These are phyloP conservation scores for Scutellaria barbata DNA, from an alignment of 257 asterid genomes.

Conservation along the genomic window DNA sequence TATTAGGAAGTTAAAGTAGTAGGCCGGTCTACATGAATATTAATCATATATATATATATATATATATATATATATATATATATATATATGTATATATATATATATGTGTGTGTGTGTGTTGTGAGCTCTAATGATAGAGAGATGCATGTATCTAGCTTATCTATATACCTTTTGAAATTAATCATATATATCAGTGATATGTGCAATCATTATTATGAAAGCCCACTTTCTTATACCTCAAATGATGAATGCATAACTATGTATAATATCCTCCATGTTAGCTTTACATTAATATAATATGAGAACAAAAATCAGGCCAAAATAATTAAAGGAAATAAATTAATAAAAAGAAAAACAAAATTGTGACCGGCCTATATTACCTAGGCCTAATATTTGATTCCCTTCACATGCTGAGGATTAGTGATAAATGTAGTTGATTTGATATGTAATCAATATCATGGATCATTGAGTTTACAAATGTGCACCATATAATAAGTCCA, in stretches of 20 bases:
- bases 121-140: background rate
- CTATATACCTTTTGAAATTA: constrained; percentile 8
- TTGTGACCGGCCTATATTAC: constrained; percentile 15
- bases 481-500: too few species aligned
- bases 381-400: constrained; percentile 18
- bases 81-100: too few species aligned
- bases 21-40: too few species aligned
- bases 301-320: too few species aligned
- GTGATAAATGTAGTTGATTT: background rate
- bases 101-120: too few species aligned
- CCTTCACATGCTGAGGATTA: constrained; percentile 23
- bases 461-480: too few species aligned
- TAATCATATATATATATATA: too few species aligned
- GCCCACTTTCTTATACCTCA: background rate
- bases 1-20: too few species aligned
- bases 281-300: background rate
- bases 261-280: background rate
- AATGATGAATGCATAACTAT: background rate
- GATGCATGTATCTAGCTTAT: constrained; percentile 14
- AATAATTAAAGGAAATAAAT: background rate
- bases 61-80: too few species aligned
- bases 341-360: background rate
- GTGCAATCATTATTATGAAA: constrained; percentile 1
- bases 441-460: background rate
- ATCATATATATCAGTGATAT: constrained; percentile 7